phyloP scores from a whole-genome alignment of 208 protist genomes.

The Acanthamoeba polyphaga region DNA sequence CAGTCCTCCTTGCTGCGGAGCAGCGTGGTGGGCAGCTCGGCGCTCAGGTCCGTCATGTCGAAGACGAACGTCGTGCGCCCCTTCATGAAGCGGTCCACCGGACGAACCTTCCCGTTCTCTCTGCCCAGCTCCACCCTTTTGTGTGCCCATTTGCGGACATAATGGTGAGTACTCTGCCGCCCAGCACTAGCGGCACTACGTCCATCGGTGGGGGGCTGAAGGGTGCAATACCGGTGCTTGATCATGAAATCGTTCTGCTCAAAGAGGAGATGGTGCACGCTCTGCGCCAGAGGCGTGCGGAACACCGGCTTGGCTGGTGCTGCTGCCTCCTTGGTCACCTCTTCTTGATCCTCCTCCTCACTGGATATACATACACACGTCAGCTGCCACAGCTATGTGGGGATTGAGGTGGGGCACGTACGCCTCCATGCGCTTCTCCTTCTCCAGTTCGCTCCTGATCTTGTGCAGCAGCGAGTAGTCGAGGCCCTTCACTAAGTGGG shows the following conservation, averaged over 20 bases:
- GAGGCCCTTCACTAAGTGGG: slow-evolving; percentile 91
- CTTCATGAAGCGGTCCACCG: slow-evolving; percentile 36
- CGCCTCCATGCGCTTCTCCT: neutral
- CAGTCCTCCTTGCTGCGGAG: slow-evolving; percentile 63
- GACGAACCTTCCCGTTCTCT: neutral
- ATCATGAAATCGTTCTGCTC: slow-evolving; percentile 54
- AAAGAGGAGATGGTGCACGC: slow-evolving; percentile 21
- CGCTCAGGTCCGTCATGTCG: neutral
- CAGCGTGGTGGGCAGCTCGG: slow-evolving; percentile 38
- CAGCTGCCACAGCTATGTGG: neutral
- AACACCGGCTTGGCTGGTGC: neutral
- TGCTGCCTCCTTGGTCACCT: slow-evolving; percentile 7
- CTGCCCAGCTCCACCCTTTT: neutral
- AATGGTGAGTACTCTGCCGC: neutral
- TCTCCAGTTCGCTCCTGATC: slow-evolving; percentile 63
- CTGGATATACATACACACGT: neutral
- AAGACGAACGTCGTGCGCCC: slow-evolving; percentile 35
- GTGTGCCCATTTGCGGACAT: neutral
- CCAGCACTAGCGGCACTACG: neutral
- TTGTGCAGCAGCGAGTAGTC: slow-evolving; percentile 91
- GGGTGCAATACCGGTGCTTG: neutral
- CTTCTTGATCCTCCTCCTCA: neutral
- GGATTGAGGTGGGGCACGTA: neutral
- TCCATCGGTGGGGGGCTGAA: neutral
- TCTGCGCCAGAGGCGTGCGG: slow-evolving; percentile 11